Evolutionary conservation across 169 alveolate species (phyloP), one percentile per base, ranked within the genome.

Genomic region (Cryptosporidium sp.): DNA sequence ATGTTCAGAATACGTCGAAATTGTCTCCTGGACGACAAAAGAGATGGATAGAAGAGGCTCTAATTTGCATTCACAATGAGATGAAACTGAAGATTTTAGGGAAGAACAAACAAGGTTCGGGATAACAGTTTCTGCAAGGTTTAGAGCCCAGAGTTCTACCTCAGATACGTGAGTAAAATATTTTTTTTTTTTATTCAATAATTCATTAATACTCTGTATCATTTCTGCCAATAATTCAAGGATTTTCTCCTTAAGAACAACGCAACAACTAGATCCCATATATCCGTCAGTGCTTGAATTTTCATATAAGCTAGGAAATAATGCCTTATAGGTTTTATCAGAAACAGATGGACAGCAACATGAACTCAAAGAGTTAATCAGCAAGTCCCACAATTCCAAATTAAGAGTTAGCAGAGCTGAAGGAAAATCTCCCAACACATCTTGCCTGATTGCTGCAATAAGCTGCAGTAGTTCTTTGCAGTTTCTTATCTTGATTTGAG

Each of bases 371-470:
- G 80, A 51, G 14, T 62, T 80, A 14, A 65, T 61, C 12, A 80
- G n/a, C 39, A 80, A 45, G 9, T 80, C 74, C 89, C 89, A 80
- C 50, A 62, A 65, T n/a, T 41, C 41, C 45, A 41, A 16, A 59
- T 80, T 41, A 1, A 65, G 35, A 10, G 43, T n/a, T 2, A 80
- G 41, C 41, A 67, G 10, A 23, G 31, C 37, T 4, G 23, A n/a
- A 26, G 89, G 89, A 23, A 80, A 80, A 50, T 80, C 89, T 3
- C 75, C 75, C 18, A 80, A 37, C 4, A 80, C 39, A 37, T 80
- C 89, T 29, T 80, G 89, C 45, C 51, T 59, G 5, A 80, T 80
- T n/a, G 89, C 89, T 26, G 61, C 50, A 80, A 45, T 18, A n/a
- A 80, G 52, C 65, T 62, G 35, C 14, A 80, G 35, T 10, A 80